phyloP scores from a whole-genome alignment of 345 rosid species.

The Moringa oleifera region DNA sequence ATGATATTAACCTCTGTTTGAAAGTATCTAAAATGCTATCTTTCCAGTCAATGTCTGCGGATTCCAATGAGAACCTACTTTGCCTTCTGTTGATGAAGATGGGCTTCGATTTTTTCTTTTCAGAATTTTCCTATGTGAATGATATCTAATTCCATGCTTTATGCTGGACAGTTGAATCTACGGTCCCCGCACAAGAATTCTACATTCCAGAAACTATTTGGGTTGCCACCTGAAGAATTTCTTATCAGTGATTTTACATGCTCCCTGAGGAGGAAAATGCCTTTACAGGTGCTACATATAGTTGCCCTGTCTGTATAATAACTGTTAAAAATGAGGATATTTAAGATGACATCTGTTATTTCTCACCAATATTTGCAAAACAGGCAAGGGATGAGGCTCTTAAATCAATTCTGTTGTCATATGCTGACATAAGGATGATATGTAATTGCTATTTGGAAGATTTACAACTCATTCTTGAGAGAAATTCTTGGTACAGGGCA shows the following conservation, averaged over 20 bases:
- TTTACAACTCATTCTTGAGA: neutral
- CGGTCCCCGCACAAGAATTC: slow-evolving; percentile 75
- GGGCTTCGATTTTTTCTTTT: neutral
- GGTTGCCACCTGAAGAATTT: slow-evolving; percentile 85
- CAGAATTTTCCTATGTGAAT: neutral
- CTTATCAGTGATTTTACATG: slow-evolving; percentile 77
- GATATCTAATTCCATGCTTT: slow-evolving; percentile 11
- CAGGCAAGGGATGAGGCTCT: neutral
- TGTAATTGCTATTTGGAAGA: neutral
- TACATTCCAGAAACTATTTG: slow-evolving; percentile 75
- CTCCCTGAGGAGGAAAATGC: slow-evolving; percentile 75
- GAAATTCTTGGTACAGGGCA: slow-evolving; percentile 47
- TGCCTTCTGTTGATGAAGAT: neutral
- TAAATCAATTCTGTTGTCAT: neutral
- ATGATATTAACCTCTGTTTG: neutral
- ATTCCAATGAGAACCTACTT: neutral
- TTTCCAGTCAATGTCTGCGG: neutral
- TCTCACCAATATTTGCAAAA: neutral
- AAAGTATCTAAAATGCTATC: neutral
- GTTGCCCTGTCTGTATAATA: slow-evolving; percentile 5
- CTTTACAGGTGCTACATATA: slow-evolving; percentile 55
- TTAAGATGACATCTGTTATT: neutral
- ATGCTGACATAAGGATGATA: neutral
- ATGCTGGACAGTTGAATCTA: slow-evolving; percentile 55
- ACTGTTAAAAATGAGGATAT: neutral